Conservation (phyloP, 2,329 filamentous ascomycete species). For the Colletotrichum sublineola region DNA sequence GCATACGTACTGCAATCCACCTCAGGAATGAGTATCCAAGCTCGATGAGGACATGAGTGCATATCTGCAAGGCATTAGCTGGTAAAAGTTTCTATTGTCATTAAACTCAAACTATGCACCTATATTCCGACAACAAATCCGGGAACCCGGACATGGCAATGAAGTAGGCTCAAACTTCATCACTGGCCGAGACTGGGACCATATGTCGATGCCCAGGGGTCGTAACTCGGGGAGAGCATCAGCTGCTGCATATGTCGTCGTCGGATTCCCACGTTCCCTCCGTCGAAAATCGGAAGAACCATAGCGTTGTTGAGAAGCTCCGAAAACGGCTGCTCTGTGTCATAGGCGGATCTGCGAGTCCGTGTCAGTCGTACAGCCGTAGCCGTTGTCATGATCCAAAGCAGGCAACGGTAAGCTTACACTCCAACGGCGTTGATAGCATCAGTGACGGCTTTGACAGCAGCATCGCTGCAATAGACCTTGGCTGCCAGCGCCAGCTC, state of each 20-base stretch:
- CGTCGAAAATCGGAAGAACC: conserved; percentile 41
- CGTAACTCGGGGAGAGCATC: conserved; percentile 14
- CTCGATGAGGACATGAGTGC: too few relatives aligned
- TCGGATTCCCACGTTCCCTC: conserved; percentile 40
- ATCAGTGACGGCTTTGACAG: conserved; percentile 62
- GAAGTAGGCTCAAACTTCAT: too few relatives aligned
- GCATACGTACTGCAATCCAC: too few relatives aligned
- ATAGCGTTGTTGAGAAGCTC: conserved; percentile 28
- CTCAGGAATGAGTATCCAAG: too few relatives aligned
- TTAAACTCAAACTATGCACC: too few relatives aligned
- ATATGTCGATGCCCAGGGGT: conserved; percentile 18
- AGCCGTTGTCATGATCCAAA: neutral
- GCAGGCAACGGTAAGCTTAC: conserved; percentile 46
- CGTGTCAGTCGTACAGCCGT: neutral
- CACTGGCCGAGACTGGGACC: neutral
- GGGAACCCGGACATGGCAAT: neutral
- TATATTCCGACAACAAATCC: neutral
- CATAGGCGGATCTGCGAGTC: neutral
- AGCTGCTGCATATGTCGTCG: conserved; percentile 33
- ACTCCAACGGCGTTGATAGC: conserved; percentile 67
- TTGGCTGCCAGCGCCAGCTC: conserved; percentile 65
- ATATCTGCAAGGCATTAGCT: too few relatives aligned
- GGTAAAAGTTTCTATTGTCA: too few relatives aligned
- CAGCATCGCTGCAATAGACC: conserved; percentile 63
- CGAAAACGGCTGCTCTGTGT: neutral